Conservation (phyloP, 2,329 filamentous ascomycete species). For the Xylaria hypoxylon region DNA sequence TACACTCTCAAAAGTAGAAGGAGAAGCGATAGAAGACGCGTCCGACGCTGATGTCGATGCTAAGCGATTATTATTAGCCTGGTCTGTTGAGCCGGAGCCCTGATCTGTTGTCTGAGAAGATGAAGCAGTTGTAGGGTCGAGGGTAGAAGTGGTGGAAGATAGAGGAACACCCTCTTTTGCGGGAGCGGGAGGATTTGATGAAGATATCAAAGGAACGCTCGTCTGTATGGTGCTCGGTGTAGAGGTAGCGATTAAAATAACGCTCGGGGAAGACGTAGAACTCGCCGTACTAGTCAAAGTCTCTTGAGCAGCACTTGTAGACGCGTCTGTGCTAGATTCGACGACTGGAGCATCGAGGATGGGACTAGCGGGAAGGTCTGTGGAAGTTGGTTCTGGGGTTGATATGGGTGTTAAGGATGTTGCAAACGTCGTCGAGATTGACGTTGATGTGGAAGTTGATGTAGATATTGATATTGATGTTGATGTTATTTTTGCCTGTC, state of each 20-base stretch:
- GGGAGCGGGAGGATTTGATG: slow-evolving; percentile 24
- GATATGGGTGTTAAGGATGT: slow-evolving; percentile 30
- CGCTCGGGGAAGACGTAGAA: slow-evolving; percentile 46
- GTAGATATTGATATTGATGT: slow-evolving; percentile 18
- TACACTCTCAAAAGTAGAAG: slow-evolving; percentile 4
- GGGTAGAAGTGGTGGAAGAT: slow-evolving; percentile 14
- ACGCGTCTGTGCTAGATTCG: background rate
- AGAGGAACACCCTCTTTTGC: slow-evolving; percentile 10
- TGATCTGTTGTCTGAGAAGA: slow-evolving; percentile 34
- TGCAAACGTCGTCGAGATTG: slow-evolving; percentile 33
- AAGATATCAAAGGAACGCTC: slow-evolving; percentile 28
- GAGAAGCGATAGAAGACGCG: slow-evolving; percentile 14
- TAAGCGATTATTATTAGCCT: slow-evolving; percentile 33
- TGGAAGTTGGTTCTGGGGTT: slow-evolving; percentile 20
- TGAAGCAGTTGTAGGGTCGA: slow-evolving; percentile 19
- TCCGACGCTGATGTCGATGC: slow-evolving; percentile 34
- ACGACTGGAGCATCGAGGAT: slow-evolving; percentile 10
- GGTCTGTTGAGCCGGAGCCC: slow-evolving; percentile 23
- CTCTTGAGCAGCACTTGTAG: slow-evolving; percentile 36
- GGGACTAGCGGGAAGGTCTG: background rate
- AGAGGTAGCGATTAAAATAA: slow-evolving; percentile 39
- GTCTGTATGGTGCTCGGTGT: slow-evolving; percentile 35
- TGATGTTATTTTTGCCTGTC: slow-evolving; percentile 33
- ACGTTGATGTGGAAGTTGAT: slow-evolving; percentile 29
- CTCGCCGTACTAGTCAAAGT: slow-evolving; percentile 55